Evolutionary conservation across 352 stramenopile genomes (phyloP).

Genomic region (Phytophthora chlamydospora): DNA sequence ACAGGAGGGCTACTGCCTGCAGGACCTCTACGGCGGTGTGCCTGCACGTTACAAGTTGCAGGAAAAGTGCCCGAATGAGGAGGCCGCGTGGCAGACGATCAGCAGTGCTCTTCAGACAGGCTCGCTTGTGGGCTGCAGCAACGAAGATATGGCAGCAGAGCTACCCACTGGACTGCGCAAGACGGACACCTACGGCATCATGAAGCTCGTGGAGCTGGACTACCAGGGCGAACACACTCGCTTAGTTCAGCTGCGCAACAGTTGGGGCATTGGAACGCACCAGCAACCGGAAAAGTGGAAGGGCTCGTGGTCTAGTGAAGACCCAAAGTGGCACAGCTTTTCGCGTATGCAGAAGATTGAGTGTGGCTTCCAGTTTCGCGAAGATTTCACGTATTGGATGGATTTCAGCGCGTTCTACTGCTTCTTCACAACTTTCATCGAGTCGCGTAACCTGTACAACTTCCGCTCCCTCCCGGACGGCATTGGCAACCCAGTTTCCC

Average conservation of each 20-base stretch:
- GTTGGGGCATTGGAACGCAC: slow-evolving; percentile 70
- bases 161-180: slow-evolving; percentile 70
- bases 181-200: slow-evolving; percentile 74
- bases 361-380: slow-evolving; percentile 78
- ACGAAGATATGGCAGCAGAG: slow-evolving; percentile 68
- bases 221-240: slow-evolving; percentile 59
- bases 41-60: slow-evolving; percentile 71
- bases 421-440: slow-evolving; percentile 80
- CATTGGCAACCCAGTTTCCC: slow-evolving; percentile 57
- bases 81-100: slow-evolving; percentile 61
- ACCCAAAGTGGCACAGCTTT: slow-evolving; percentile 75
- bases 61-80: slow-evolving; percentile 64
- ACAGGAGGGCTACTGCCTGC: slow-evolving; percentile 75
- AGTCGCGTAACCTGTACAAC: slow-evolving; percentile 87
- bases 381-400: slow-evolving; percentile 86
- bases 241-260: slow-evolving; percentile 83
- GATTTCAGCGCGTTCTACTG: slow-evolving; percentile 78
- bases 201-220: slow-evolving; percentile 77
- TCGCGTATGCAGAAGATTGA: slow-evolving; percentile 79
- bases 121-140: slow-evolving; percentile 75
- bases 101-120: slow-evolving; percentile 53
- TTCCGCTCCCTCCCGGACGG: slow-evolving; percentile 71
- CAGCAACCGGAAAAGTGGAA: slow-evolving; percentile 72
- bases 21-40: slow-evolving; percentile 82
- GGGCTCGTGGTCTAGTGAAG: slow-evolving; percentile 71